A percentile compares a stretch with the other conserved stretches of the same genome.
These are phyloP conservation scores for Monosporozyma aerobia DNA, from an alignment of 805 yeast genomes.

Conservation along the genomic window DNA sequence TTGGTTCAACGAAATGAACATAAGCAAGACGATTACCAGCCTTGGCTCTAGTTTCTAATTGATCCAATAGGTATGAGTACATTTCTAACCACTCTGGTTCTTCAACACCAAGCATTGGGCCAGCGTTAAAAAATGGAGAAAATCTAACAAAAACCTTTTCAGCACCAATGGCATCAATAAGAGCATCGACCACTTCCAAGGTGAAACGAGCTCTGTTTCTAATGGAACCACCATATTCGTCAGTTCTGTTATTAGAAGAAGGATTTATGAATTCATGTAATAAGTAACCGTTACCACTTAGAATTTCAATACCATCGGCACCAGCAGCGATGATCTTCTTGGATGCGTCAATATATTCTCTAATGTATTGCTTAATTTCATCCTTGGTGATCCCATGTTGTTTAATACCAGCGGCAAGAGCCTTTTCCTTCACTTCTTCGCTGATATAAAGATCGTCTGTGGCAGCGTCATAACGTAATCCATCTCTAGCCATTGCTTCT, in stretches of 20 bases:
- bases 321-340: no score
- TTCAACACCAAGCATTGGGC: constrained; percentile 32
- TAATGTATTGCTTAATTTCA: no score
- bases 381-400: no score
- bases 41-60: constrained; percentile 33
- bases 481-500: no score
- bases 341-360: no score
- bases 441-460: no score
- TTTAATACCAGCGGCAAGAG: no score
- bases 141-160: constrained; percentile 39
- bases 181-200: constrained; percentile 43
- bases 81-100: constrained; percentile 32
- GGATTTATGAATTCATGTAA: constrained; percentile 30
- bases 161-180: constrained; percentile 45
- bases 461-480: no score
- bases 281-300: no score
- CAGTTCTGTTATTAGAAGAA: constrained; percentile 37
- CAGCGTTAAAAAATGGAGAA: constrained; percentile 38
- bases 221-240: constrained; percentile 46
- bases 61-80: constrained; percentile 34
- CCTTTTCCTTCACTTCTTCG: no score
- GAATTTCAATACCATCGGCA: no score
- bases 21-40: constrained; percentile 34
- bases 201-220: constrained; percentile 40
- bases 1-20: constrained; percentile 39